Evolutionary conservation across 139 green algal genomes (phyloP).

Genomic region (Tetraselmis striata): DNA sequence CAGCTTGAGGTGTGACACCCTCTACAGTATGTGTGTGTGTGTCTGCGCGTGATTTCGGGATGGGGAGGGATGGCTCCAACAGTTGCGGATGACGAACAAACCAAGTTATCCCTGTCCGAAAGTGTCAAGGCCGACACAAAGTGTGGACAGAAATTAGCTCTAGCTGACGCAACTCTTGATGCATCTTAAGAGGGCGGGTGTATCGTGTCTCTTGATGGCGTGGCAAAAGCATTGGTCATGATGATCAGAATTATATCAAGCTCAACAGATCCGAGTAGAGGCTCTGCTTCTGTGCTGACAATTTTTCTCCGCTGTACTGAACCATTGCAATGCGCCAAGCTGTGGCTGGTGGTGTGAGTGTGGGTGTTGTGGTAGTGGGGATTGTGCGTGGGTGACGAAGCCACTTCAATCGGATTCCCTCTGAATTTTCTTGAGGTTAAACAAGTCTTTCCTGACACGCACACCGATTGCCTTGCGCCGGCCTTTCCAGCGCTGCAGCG

Average conservation of each 20-base stretch:
- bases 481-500: too few relatives aligned
- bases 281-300: constrained; percentile 26
- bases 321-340: too few relatives aligned
- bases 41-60: too few relatives aligned
- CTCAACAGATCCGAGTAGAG: constrained; percentile 68
- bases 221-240: constrained; percentile 14
- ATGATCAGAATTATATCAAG: constrained; percentile 63
- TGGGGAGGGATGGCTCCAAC: too few relatives aligned
- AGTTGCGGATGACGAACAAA: constrained; percentile 19
- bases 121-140: constrained; percentile 36
- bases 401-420: background rate
- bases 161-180: constrained; percentile 61
- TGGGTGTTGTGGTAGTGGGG: background rate
- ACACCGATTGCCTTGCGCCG: too few relatives aligned
- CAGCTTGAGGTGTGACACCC: too few relatives aligned
- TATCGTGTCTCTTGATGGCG: too few relatives aligned
- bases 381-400: background rate
- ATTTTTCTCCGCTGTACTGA: constrained; percentile 62
- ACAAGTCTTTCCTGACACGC: background rate
- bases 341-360: background rate
- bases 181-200: too few relatives aligned
- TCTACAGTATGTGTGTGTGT: too few relatives aligned
- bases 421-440: background rate
- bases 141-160: constrained; percentile 64
- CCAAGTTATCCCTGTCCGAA: constrained; percentile 75